Evolutionary conservation across 176 grass and related monocot genomes (phyloP), one percentile per base, ranked within the genome.

Genomic region (Oryza meridionalis): DNA sequence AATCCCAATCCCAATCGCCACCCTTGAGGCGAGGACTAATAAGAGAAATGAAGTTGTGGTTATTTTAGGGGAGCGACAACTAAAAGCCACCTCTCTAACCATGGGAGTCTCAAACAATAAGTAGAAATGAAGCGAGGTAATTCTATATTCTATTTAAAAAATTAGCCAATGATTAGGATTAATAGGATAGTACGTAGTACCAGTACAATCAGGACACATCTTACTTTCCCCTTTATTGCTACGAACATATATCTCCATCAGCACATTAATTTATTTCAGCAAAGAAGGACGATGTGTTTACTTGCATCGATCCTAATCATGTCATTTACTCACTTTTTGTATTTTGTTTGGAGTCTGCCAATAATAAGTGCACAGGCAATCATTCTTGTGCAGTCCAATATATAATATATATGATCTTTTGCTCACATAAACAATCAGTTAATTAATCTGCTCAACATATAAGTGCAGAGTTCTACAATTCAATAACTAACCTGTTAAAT

Each of bases 341-440:
- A 77, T 66, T 35, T 51, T 1, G 44, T 73, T 77, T 78, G 45
- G 79, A 82, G 67, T 82, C 45, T 82, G 27, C 31, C 32, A 47
- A 66, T 82, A 45, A 73, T 90, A 81, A 86, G 73, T 82, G 73
- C 78, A 82, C 78, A 46, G 2, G 13, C 35, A 86, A 86, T 82
- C 73, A 81, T 77, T 65, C 42, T 21, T 53, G 82, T 65, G 85
- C 50, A 65, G 42, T 76, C n/a, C 67, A 58, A 58, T 58, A 55
- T 40, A 43, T 11, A 43, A 43, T 43, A 43, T 67, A 73, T 59
- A 85, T 65, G 37, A 76, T 47, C 29, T 81, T 42, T 19, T 5
- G 50, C 63, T 59, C 63, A 61, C 62, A 79, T 17, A 55, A 17
- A 14, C 0, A 40, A 69, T 40, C 11, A 69, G 27, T 69, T 43